Evolutionary conservation across 2,329 filamentous ascomycete species (phyloP), one percentile per base, ranked within the genome.

Genomic region (Kalaharituber pfeilii): DNA sequence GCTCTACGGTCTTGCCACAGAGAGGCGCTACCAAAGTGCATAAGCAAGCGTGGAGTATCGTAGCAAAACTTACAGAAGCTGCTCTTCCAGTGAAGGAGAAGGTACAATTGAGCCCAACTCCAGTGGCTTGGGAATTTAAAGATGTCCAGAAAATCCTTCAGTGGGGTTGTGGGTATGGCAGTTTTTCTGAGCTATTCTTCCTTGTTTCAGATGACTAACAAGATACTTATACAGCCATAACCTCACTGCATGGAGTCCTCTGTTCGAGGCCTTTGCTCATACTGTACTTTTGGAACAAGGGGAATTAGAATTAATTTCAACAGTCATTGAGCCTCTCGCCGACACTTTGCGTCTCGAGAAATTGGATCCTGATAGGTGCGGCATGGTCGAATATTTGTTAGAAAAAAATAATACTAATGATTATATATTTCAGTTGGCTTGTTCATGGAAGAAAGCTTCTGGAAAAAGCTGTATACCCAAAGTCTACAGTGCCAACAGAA

Each of bases 321-420:
- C 77, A 24, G 73, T 86, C 1, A 71, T 88, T 36, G 86, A 93
- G 57, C 82, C 82, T 1, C 63, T 91, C 2, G 77, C 84, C 0
- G 80, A 77, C 60, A 63, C 67, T 1, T 60, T 82, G 3, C 62
- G 71, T 33, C 52, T 54, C 28, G 66, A 65, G 49, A 56, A 55
- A 39, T 50, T 63, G 15, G 57, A 64, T 3, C 59, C 65, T 29
- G 62, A 64, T 3, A 66, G 62, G 56, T 54, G 71, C 73, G 53
- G 67, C n/a, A n/a, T n/a, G n/a, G n/a, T n/a, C n/a, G n/a, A n/a
- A n/a, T n/a, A 66, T 33, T 61, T 70, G 29, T 66, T 72, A 13
- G 61, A 30, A 5, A 11, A 29, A 1, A 13, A 60, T 66, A 27
- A n/a, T n/a, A n/a, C n/a, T n/a, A n/a, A n/a, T n/a, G n/a, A n/a